Base-by-base conservation (phyloP, 2,329 filamentous ascomycete species). In the Fusarium sambucinum region DNA sequence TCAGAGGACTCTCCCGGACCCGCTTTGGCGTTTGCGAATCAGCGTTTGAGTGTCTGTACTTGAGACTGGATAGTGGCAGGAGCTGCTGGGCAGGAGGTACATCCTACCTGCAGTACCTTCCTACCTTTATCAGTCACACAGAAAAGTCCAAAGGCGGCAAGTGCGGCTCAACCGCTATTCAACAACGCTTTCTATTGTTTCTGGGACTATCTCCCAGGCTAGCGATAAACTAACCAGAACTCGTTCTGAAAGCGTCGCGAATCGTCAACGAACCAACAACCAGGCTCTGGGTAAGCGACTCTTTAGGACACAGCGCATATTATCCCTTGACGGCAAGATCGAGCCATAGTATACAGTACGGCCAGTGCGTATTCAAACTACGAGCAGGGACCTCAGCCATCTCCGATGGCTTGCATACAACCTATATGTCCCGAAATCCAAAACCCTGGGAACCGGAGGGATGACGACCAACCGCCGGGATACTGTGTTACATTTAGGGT, bases 341-440 rank as follows among this genome's bases (percentile, higher is more conserved):
- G 21, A 19, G 35, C 12, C n/a, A 38, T 23, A 19, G 35, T 14
- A 6, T 50, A 51, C 47, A 51, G 17, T 27, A 51, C 23, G 25
- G 10, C 8, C 47, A 40, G 32, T 51, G 35, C 17, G 33, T 51
- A 8, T 29, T 10, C 3, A 4, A 21, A 51, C 2, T 29, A 29
- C 9, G 10, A 40, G 17, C n/a, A 51, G 47, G 47, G 47, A 33
- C 14, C 25, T 37, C 25, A 48, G 32, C 47, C 17, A 55, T 58
- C 33, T 61, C 66, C 66, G 56, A 63, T 44, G 55, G 62, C 55
- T 50, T 58, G 61, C 46, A 57, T 58, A 40, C 35, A 42, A 16
- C 32, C 52, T 51, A 50, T 37, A 50, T 51, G 47, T 51, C 23
- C 23, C 47, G 33, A 50, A 50, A 50, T 9, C 47, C 23, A 25